Conservation (phyloP, 805 yeast genomes). For the Lipomyces lipofer region DNA sequence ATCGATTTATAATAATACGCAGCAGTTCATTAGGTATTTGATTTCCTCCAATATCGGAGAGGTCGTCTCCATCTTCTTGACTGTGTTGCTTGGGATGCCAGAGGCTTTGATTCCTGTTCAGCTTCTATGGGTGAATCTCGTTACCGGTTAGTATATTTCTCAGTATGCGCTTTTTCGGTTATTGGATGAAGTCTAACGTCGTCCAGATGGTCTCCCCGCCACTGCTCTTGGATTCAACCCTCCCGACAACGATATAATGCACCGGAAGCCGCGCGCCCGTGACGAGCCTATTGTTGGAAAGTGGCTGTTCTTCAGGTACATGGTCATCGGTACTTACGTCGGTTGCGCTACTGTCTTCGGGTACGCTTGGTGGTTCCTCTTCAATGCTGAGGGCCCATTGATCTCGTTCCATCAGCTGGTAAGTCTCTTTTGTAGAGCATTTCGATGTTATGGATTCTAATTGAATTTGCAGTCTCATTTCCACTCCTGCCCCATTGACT, state of each 20-base stretch:
- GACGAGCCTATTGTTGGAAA: conserved; percentile 44
- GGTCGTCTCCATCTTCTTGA: conserved; percentile 56
- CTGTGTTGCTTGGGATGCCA: conserved; percentile 56
- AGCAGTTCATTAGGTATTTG: conserved; percentile 46
- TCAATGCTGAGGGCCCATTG: conserved; percentile 42
- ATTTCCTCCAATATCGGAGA: conserved; percentile 60
- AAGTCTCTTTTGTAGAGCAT: neutral
- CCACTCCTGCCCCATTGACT: conserved; percentile 39
- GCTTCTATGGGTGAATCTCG: conserved; percentile 57
- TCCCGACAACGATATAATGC: conserved; percentile 44
- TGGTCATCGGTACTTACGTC: conserved; percentile 45
- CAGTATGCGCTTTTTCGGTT: too few relatives aligned
- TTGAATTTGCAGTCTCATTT: conserved; percentile 35
- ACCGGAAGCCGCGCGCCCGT: conserved; percentile 42
- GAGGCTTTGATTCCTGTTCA: conserved; percentile 59
- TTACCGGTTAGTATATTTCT: conserved; percentile 44
- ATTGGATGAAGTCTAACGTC: too few relatives aligned
- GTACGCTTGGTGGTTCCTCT: conserved; percentile 45
- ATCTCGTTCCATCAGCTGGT: conserved; percentile 39
- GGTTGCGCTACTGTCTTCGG: conserved; percentile 48
- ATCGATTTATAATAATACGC: conserved; percentile 47
- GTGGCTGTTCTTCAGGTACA: conserved; percentile 45
- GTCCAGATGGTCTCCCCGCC: conserved; percentile 55
- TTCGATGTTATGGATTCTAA: neutral
- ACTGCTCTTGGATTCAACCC: conserved; percentile 57